Evolutionary conservation across 371 early-diverging fungal genomes (phyloP), one percentile per base, ranked within the genome.

Genomic region (Nematocida sp.): DNA sequence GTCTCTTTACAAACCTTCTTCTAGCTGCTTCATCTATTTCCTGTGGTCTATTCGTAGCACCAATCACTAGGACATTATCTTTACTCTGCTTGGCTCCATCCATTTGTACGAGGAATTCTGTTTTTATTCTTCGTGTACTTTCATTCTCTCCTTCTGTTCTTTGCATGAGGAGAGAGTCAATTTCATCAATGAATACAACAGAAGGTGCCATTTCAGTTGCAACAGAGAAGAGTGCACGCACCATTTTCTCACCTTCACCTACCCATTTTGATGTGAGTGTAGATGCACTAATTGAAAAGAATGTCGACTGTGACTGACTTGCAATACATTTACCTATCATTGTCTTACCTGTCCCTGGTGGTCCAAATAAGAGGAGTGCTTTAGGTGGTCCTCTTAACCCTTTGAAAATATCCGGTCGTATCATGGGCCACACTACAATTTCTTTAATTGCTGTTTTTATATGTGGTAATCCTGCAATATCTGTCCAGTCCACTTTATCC

Each of bases 241-340:
- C 94, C 93, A 95, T 92, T 86, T 94, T 94, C 74, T 95, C 96
- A 47, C 94, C 94, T 83, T 95, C 95, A 39, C 95, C 95, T 15
- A 94, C 90, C 94, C 94, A 95, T 84, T 95, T 95, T 13, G 92
- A 92, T 1, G 94, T 94, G 47, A 95, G 88, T 6, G 94, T 92
- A 9, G 93, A 92, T 0, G 93, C 90, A 82, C 90, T 90, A 42
- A 98, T 90, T 2, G 93, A 89, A 83, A 97, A 90, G 86, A 97
- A 98, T 57, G 93, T 93, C 20, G 95, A 93, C 3, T 91, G 89
- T 0, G 92, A 92, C 83, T 95, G 94, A 0, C 91, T 90, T 0
- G 97, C 97, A 1, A 95, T 92, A 86, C 93, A 92, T 71, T 92
- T 92, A 44, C 92, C 95, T 52, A 95, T 92, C 86, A 95, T 87